Evolutionary conservation across 352 stramenopile genomes (phyloP), one percentile per base, ranked within the genome.

Genomic region (Globisporangium echinulatum): DNA sequence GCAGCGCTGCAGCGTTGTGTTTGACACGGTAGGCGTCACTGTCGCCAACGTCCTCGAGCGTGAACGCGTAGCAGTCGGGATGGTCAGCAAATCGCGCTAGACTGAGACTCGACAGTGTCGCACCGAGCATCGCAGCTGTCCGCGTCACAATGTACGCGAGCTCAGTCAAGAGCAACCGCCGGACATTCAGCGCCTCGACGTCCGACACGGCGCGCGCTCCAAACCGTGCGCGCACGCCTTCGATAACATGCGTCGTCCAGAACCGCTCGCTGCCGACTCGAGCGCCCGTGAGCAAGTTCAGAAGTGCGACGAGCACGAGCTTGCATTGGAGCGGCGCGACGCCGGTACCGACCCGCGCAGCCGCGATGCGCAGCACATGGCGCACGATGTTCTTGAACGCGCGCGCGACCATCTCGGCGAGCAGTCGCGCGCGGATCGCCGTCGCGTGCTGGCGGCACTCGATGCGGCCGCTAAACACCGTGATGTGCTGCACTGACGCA

Each of bases 301-400:
- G 57, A 36, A 72, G 62, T 46, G 86, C 61, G 7, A 87, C 54
- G 11, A 88, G 40, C 37, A 88, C 72, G 37, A 81, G 61, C 14
- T 75, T 77, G 40, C 85, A 69, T 4, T 84, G 50, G 38, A 71
- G 68, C 0, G 72, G 64, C 1, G 75, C 77, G 0, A 89, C 33
- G 2, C 79, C 82, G 0, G 72, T 83, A 0, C 69, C 70, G 8
- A 58, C 73, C 2, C 59, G 50, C 33, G 64, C 74, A 0, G 76
- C 62, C 4, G 68, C 62, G 10, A 59, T 61, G 0, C 90, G 82
- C 48, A 97, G 68, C 5, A 87, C 78, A 43, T 88, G 79, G 0
- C 90, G 87, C 9, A 95, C 37, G 3, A 96, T 61, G 50, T 95
- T 93, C 65, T 97, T 97, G 15, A 96, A 81, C 15, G 90, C 77